Evolutionary conservation across 1,284 basidiomycete species (phyloP).

Genomic region (Cryptococcus wingfieldii): DNA sequence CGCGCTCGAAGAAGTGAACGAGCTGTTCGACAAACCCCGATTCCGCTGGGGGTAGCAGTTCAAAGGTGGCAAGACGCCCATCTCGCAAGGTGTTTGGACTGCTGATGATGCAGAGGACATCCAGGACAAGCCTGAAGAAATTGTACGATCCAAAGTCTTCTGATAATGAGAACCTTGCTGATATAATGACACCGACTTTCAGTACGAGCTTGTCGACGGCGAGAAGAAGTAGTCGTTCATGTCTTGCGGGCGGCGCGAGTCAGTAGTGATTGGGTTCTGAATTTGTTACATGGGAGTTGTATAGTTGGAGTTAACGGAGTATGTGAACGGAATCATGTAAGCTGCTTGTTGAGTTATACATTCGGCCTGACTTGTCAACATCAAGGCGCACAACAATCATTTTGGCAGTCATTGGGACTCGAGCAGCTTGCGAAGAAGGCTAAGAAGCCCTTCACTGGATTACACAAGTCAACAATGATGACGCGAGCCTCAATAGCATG

Average conservation of each 20-base stretch:
- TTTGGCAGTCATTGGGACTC: no score
- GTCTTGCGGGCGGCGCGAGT: neutral
- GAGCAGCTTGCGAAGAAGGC: no score
- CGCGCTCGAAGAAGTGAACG: slow-evolving; percentile 16
- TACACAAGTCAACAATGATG: no score
- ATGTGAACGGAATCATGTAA: no score
- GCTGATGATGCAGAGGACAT: neutral
- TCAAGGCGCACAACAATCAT: no score
- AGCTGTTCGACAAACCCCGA: slow-evolving; percentile 12
- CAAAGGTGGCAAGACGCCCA: slow-evolving; percentile 5
- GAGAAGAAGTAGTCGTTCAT: neutral
- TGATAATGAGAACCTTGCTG: neutral
- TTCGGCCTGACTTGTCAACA: no score
- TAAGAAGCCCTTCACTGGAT: no score
- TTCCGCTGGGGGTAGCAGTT: slow-evolving; percentile 19
- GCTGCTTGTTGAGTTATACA: no score
- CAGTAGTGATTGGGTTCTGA: no score
- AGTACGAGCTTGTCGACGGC: neutral
- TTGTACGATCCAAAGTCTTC: neutral
- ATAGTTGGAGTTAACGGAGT: no score
- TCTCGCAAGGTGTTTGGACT: neutral
- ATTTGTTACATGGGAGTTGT: neutral
- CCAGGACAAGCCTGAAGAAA: neutral
- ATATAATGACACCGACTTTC: neutral
- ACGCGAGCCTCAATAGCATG: no score